Base-by-base conservation (phyloP, 2,329 filamentous ascomycete species). In the Fusarium sp. region DNA sequence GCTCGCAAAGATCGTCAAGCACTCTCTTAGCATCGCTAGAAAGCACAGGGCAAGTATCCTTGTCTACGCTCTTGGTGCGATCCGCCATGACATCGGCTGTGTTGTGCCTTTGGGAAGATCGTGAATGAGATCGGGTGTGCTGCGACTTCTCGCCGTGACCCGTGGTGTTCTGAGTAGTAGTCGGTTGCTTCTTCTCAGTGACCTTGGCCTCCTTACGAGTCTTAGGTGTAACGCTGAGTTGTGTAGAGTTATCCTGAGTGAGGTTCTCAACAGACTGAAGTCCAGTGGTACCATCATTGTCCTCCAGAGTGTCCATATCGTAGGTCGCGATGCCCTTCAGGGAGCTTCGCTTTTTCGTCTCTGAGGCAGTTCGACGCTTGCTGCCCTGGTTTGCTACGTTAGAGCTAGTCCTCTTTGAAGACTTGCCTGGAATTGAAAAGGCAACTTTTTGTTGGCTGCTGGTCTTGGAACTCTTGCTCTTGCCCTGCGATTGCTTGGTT, bases 21-120 rank as follows among this genome's bases (percentile, higher is more conserved):
- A 87, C 79, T 51, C 78, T 80, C 35, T 80, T 81, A 47, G 84
- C 84, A 53, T 83, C 79, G 36, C 73, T 75, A 10, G 84, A 85
- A 11, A 87, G 78, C 2, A 77, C 75, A n/a, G 80, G 79, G 61
- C 80, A 78, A 6, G 71, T 66, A 40, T 75, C 72, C 49, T 65
- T 70, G 35, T 71, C 70, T 24, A 64, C 41, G 10, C 63, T 68
- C 45, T 64, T 71, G 48, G 69, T 64, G 50, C 65, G 66, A 46
- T 67, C 58, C 26, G 55, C 53, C 25, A 64, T 66, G n/a, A 60
- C 9, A 31, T 74, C 72, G 3, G 65, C 70, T 15, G 69, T 56
- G 5, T 62, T 54, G 12, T 68, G 62, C 42, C 64, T 74, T n/a
- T 68, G 71, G 5, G 69, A 69, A 4, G 70, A 54, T 24, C 68